Evolutionary conservation across 2,329 filamentous ascomycete genomes (phyloP), one percentile per base, ranked within the genome.

Genomic region (Nannizziopsis arthrosporioides): DNA sequence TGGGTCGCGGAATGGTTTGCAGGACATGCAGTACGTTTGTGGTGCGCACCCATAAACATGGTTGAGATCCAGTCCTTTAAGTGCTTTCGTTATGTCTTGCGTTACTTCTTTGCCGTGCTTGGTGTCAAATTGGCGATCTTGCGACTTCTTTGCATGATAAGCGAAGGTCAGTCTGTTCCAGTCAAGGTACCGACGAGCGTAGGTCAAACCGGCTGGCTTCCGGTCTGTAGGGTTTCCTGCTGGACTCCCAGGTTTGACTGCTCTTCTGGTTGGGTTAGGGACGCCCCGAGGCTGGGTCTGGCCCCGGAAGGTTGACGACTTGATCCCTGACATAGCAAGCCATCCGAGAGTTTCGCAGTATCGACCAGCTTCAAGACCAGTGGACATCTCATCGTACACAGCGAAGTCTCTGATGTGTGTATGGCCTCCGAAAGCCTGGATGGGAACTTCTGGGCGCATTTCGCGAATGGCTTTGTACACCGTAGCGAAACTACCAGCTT

Each of bases 321-420:
- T 60, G 54, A 83, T 74, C 12, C 80, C 80, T 43, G 72, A 73
- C 64, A 83, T 74, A n/a, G 78, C 75, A 17, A 82, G 60, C 76
- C 78, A 84, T 18, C 80, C 80, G 0, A 83, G 67, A 1, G 80
- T 83, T 64, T 84, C 80, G 58, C 80, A 83, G 62, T 82, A 84
- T 45, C 77, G 72, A 5, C 77, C 79, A 2, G 78, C 77, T 55
- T 81, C 79, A 7, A 83, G 67, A 0, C 72, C 78, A 3, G 79
- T 78, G 5, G 76, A 73, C 55, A 72, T 73, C 48, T 76, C 71
- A 57, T 84, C 80, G 52, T 77, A 81, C 2, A 81, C 74, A 14
- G 71, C 71, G 59, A 82, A 81, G 58, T 84, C 80, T 12, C 81
- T 75, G 51, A 81, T 74, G 57, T 82, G 80, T 34, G 69, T 74